Percentiles rank a stretch among this genome's conserved stretches.
Conservation (phyloP, 2,329 filamentous ascomycete species). For the Diaporthe eres region DNA sequence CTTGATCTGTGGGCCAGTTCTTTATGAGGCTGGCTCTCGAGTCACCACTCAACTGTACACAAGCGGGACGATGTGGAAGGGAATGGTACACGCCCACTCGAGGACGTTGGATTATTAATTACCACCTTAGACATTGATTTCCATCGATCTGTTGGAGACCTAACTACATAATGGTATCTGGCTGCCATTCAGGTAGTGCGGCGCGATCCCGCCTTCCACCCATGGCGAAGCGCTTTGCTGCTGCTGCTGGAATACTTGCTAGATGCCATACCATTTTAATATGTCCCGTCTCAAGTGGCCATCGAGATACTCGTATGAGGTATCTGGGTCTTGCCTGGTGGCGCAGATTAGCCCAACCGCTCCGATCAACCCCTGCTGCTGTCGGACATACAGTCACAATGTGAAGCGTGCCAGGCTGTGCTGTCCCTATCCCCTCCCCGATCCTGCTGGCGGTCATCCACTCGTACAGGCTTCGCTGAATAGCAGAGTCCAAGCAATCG, state of each 20-base stretch:
- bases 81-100: background rate
- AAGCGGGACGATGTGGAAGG: background rate
- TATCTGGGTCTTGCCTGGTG: constrained; percentile 18
- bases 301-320: constrained; percentile 19
- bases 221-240: constrained; percentile 25
- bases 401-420: background rate
- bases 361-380: constrained; percentile 17
- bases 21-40: too few species aligned
- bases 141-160: constrained; percentile 31
- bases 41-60: background rate
- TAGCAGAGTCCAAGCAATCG: constrained; percentile 33
- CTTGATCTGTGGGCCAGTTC: too few species aligned
- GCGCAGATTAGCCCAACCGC: constrained; percentile 19
- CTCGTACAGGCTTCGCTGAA: constrained; percentile 33
- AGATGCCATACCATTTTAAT: constrained; percentile 37
- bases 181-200: constrained; percentile 21
- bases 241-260: constrained; percentile 24
- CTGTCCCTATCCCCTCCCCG: background rate
- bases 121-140: constrained; percentile 36
- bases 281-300: constrained; percentile 16
- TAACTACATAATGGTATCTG: constrained; percentile 40
- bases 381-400: constrained; percentile 20
- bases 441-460: constrained; percentile 10
- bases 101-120: constrained; percentile 38
- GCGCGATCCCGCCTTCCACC: constrained; percentile 1